phyloP scores from a whole-genome alignment of 805 yeast genomes.

The Candida odintsovae region DNA sequence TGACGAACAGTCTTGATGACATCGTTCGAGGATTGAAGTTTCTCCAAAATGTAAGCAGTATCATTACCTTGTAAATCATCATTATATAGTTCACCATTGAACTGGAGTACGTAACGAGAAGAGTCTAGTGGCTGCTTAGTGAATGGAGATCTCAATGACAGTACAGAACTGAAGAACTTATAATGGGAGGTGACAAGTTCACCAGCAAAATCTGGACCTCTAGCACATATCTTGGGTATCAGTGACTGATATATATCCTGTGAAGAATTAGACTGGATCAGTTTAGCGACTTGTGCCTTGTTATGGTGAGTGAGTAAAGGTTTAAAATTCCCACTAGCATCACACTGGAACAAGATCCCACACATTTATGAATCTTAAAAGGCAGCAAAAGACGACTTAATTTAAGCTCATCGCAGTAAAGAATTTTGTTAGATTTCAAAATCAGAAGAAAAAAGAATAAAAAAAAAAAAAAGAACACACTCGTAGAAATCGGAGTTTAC shows the following conservation, averaged over 20 bases:
- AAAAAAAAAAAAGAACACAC: slow-evolving; percentile 1
- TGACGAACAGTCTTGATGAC: slow-evolving; percentile 35
- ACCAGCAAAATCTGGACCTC: slow-evolving; percentile 59
- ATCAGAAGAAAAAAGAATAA: not conserved
- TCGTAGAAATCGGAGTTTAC: not conserved
- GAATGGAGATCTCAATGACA: slow-evolving; percentile 76
- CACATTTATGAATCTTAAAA: slow-evolving; percentile 37
- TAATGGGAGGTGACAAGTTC: slow-evolving; percentile 14
- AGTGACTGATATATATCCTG: slow-evolving; percentile 27
- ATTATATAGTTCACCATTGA: slow-evolving; percentile 88
- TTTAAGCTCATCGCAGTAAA: not conserved
- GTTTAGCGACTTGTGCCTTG: not conserved
- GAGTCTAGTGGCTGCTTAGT: slow-evolving; percentile 61
- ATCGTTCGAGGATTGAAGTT: slow-evolving; percentile 24
- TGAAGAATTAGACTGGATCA: not conserved
- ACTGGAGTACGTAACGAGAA: slow-evolving; percentile 50
- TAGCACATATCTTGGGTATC: slow-evolving; percentile 39
- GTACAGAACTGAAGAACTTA: slow-evolving; percentile 46
- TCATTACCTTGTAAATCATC: slow-evolving; percentile 55
- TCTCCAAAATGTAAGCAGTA: slow-evolving; percentile 44
- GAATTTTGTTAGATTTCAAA: no score
- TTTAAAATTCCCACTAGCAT: not conserved
- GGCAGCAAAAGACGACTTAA: not conserved
- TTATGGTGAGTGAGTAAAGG: no score
- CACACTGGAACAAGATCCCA: slow-evolving; percentile 44